phyloP scores from a whole-genome alignment of 805 yeast species.

The Candida germanica region DNA sequence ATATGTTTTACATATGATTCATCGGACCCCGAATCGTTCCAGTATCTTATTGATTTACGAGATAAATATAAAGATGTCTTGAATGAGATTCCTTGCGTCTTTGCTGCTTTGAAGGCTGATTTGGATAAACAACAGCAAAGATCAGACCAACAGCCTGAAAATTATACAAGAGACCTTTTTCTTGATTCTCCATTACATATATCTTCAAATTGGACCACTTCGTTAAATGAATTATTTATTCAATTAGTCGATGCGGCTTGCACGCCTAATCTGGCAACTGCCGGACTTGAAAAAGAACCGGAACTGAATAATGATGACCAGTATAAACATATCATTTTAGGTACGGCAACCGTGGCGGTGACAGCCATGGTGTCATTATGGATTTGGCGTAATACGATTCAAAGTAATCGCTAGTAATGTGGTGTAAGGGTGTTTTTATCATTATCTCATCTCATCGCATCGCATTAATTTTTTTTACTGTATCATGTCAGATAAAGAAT shows the following conservation, averaged over 20 bases:
- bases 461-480: slow-evolving; percentile 1
- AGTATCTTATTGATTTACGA: slow-evolving; percentile 71
- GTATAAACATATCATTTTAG: slow-evolving; percentile 53
- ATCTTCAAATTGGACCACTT: slow-evolving; percentile 85
- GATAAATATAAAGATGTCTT: slow-evolving; percentile 55
- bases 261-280: slow-evolving; percentile 72
- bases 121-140: slow-evolving; percentile 94
- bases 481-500: slow-evolving; percentile 16
- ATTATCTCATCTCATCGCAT: slow-evolving; percentile 14
- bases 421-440: neutral
- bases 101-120: slow-evolving; percentile 93
- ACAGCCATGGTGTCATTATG: slow-evolving; percentile 62
- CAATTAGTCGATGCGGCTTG: slow-evolving; percentile 88
- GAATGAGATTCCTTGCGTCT: slow-evolving; percentile 71
- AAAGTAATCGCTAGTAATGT: slow-evolving; percentile 7
- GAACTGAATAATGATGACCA: slow-evolving; percentile 53
- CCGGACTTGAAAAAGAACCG: slow-evolving; percentile 61
- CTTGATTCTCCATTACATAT: slow-evolving; percentile 86
- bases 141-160: slow-evolving; percentile 81
- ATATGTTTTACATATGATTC: slow-evolving; percentile 89
- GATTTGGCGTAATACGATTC: slow-evolving; percentile 55
- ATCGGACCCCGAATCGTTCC: slow-evolving; percentile 92
- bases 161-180: slow-evolving; percentile 62
- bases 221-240: slow-evolving; percentile 78
- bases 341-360: slow-evolving; percentile 68